Base-by-base conservation (phyloP, 371 early-diverging fungal genomes). In the Syncephalis fuscata region DNA sequence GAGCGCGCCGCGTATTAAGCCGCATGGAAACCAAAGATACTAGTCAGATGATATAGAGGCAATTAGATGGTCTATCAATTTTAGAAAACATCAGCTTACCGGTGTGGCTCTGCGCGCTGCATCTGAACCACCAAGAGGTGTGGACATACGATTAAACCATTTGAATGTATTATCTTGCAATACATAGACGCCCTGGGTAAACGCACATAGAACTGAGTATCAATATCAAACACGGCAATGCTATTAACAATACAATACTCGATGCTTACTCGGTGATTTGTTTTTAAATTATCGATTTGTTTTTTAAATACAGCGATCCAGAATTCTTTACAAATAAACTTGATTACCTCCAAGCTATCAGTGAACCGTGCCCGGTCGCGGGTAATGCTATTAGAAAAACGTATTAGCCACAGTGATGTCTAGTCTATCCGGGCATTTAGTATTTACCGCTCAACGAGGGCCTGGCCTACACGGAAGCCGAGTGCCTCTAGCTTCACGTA, bases 301-400 rank as follows among this genome's bases (percentile, higher is more conserved):
- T 95, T 91, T 54, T 85, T 80, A 60, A 95, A 97, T 54, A 90
- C 65, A 24, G 82, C 65, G 41, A 78, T 79, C 98, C 98, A 97
- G 39, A 92, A 71, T 48, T 97, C 98, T 58, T 93, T 94, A 73
- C 98, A 97, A 17, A 97, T 77, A 64, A 91, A 97, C 63, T 97
- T 97, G 48, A 97, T 86, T 17, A 90, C 80, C 44, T 92, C 95
- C 37, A 95, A 63, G 25, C 83, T 91, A 65, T 92, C 94, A 0
- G 71, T 65, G 59, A 96, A 84, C 11, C 93, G 77, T 48, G 78
- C 72, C 45, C 80, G 65, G 49, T 91, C 88, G 50, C 74, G 72
- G 11, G 89, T 83, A 42, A 83, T 71, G 54, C 88, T 85, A 32
- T 7, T 32, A n/a, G 16, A 8, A 41, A 41, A 19, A 19, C 20